Base-by-base conservation (phyloP, 768 basidiomycete species). In the Vishniacozyma victoriae region DNA sequence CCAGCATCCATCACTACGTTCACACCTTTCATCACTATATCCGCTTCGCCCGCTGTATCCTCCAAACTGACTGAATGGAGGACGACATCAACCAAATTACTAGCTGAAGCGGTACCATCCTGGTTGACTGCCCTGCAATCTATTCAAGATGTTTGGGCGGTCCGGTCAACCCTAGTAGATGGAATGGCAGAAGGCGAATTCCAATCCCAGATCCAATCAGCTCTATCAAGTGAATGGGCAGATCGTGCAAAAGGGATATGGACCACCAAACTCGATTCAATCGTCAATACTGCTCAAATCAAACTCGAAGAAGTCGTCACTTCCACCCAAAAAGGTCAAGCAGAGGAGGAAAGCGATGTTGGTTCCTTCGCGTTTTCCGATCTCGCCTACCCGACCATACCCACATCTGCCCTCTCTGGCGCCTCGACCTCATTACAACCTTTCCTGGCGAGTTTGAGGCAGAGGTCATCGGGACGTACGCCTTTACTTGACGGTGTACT, bases 21-120 rank as follows among this genome's bases (percentile, higher is more conserved):
- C 71, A 86, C 83, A 59, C 91, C 91, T 7, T 92, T 87, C 68
- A 79, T 93, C 52, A 84, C 90, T 59, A 72, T 83, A 5, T 74
- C 76, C 7, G 76, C 81, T 15, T 75, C 42, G 7, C 48, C 57
- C 4, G 38, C 40, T 15, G 40, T 62, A 5, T 26, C 22, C 12
- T 48, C 42, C 4, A 44, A 33, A 14, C 41, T 67, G 31, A 16
- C 20, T 5, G 14, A 11, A 13, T 68, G 62, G 62, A 57, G 60
- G 22, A 44, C 20, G 12, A 23, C 36, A 5, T 39, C 58, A 12
- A 41, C 57, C 16, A 25, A 42, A 4, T 20, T 60, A 18, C 44
- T 68, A 18, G 38, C 37, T 15, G 48, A 53, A 18, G 40, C 57
- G 14, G 41, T 56, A 13, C 62, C 66, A 7, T 26, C 38, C 16